Evolutionary conservation across 306 rosid genomes (phyloP).

Genomic region (apple (Malus domestica)): ASM211411v1 NC_041790.1:3215001-3215500

Average conservation of each 20-base stretch:
- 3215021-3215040: background rate
- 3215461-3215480: background rate
- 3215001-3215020: background rate
- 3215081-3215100: background rate
- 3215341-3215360: background rate
- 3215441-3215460: background rate
- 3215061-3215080: background rate
- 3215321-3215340: background rate
- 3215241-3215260: background rate
- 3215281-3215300: background rate
- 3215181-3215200: too few relatives aligned
- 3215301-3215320: background rate
- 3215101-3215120: background rate
- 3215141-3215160: too few relatives aligned
- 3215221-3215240: too few relatives aligned
- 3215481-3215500: background rate
- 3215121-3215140: too few relatives aligned
- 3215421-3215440: background rate
- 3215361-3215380: background rate
- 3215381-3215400: too few relatives aligned
- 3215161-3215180: too few relatives aligned
- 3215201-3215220: too few relatives aligned
- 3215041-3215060: background rate
- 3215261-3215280: background rate
- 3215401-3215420: too few relatives aligned